Evolutionary conservation across 495 filamentous ascomycete species (phyloP), one percentile per base, ranked within the genome.

Genomic region (Corynascus novoguineensis): DNA sequence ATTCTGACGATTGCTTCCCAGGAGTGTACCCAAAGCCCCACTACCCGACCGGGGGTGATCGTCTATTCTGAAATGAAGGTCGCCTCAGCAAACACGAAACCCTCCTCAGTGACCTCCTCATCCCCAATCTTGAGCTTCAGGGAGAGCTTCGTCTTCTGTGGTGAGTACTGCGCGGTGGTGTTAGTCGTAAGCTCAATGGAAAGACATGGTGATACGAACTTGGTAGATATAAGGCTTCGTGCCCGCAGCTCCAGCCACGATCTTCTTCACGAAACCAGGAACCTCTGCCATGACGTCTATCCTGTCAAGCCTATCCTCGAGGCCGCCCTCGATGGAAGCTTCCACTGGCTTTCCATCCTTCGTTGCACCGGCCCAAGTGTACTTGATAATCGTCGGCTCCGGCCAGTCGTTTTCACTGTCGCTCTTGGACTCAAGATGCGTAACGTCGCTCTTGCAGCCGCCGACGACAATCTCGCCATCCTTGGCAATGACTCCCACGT

Each of bases 201-300:
- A n/a, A 28, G 2, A 4, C 15, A 32, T 22, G n/a, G 6, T 21
- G 25, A 11, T 17, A 66, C 77, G 40, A 65, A 92, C 91, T 82
- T 96, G 92, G 75, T 96, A 98, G 66, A 98, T 97, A 68, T 96
- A 98, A 9, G 93, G 95, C 74, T 88, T 90, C 21, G 93, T 92
- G 58, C 93, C 93, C 3, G 84, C 89, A 40, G 92, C 89, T 41
- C 80, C 84, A 37, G 87, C 88, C 11, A 95, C 90, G 69, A 98
- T 87, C 47, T 80, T 83, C 83, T 97, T 98, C 65, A 98, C 86
- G 64, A 98, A 95, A 28, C 87, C 88, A 4, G 93, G 93, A 48
- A 97, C 87, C 68, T 98, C 90, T 9, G 86, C 89, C 92, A 98
- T 95, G 53, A 98, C 86, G 71, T 98, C 95, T 48, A 98, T 82